These are phyloP conservation scores for Triticum turgidum DNA, from an alignment of 176 grass and related monocot genomes.

Conservation along the genomic window DNA sequence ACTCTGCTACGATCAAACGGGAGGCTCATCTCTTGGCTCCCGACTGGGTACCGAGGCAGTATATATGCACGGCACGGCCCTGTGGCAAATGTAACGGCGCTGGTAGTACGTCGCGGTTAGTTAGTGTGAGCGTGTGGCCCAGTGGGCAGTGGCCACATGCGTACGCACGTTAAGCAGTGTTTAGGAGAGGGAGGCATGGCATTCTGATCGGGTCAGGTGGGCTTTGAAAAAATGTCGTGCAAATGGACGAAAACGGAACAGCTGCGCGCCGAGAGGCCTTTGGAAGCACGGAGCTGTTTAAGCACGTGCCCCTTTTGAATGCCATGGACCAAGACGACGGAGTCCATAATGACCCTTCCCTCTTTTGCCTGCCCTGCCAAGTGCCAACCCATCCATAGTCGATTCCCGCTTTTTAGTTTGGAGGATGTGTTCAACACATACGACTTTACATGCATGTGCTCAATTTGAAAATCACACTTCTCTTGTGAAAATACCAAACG, in stretches of 20 bases:
- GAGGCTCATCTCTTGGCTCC: too few relatives aligned
- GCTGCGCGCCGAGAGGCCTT: background rate
- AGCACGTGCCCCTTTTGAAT: constrained; percentile 26
- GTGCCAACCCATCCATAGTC: background rate
- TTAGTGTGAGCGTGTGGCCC: too few relatives aligned
- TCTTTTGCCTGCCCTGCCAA: background rate
- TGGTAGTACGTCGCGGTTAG: too few relatives aligned
- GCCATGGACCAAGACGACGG: background rate
- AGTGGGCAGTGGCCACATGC: background rate
- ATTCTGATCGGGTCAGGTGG: constrained; percentile 29
- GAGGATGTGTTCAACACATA: background rate
- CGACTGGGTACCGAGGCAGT: too few relatives aligned
- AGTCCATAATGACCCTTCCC: background rate
- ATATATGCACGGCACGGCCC: too few relatives aligned
- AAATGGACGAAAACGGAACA: background rate
- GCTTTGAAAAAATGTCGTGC: constrained; percentile 40
- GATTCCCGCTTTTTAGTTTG: background rate
- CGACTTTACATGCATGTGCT: background rate
- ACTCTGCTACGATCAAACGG: background rate
- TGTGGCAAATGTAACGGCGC: too few relatives aligned
- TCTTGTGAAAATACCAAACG: background rate
- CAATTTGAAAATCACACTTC: background rate
- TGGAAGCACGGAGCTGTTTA: background rate
- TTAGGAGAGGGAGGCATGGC: background rate
- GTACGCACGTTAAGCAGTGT: constrained; percentile 19